Percentiles rank a stretch among this genome's conserved stretches.
phyloP scores from a whole-genome alignment of 768 basidiomycete genomes.

The Mycena belliarum region DNA sequence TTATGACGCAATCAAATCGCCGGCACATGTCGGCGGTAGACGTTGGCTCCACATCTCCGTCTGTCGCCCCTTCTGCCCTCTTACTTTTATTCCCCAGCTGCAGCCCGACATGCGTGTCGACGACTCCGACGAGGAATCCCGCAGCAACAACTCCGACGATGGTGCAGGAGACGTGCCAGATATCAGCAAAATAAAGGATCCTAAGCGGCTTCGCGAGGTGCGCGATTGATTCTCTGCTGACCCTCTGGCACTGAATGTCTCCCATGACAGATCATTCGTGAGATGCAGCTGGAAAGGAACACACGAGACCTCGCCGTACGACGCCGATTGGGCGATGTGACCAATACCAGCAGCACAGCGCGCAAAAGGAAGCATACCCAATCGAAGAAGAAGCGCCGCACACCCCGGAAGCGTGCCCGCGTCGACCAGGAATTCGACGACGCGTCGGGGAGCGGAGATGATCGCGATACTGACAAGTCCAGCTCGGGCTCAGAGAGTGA shows the following conservation, averaged over 20 bases:
- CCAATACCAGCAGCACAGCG: too few relatives aligned
- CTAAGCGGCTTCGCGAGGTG: not conserved
- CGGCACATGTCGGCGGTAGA: not conserved
- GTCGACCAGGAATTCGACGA: too few relatives aligned
- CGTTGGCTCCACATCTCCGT: not conserved
- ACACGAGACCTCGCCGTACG: not conserved
- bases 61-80: not conserved
- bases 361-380: too few relatives aligned
- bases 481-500: not conserved
- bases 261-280: not conserved
- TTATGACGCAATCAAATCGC: not conserved
- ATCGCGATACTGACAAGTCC: too few relatives aligned
- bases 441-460: too few relatives aligned
- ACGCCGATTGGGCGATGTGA: not conserved
- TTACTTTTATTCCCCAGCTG: too few relatives aligned
- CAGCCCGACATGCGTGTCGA: not conserved
- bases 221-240: too few relatives aligned
- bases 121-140: not conserved
- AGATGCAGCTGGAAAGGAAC: not conserved
- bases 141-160: not conserved
- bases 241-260: not conserved
- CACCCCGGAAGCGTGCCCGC: too few relatives aligned
- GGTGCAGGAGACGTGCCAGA: not conserved
- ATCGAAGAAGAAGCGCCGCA: too few relatives aligned
- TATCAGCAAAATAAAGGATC: not conserved